A percentile compares a stretch with the other conserved stretches of the same genome.
Conservation (phyloP, 345 rosid genomes). For the Eucalyptus marginata region DNA sequence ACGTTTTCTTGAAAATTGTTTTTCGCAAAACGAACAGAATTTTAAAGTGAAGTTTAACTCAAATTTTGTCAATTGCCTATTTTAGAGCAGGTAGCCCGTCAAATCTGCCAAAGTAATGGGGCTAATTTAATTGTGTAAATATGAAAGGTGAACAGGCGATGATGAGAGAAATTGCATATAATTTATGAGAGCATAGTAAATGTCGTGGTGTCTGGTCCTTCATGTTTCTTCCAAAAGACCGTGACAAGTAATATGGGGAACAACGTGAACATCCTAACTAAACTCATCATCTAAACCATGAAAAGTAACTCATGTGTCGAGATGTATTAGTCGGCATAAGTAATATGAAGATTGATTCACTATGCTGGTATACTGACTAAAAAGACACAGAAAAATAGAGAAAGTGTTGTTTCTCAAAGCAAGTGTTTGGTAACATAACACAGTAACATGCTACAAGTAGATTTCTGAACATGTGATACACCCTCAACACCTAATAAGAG, state of each 20-base stretch:
- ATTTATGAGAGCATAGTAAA: background rate
- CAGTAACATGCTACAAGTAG: background rate
- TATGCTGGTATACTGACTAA: background rate
- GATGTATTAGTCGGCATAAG: background rate
- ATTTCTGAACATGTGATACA: too few relatives aligned
- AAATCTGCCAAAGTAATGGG: background rate
- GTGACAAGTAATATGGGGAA: background rate
- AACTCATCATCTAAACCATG: background rate
- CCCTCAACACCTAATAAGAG: background rate
- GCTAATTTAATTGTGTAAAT: background rate
- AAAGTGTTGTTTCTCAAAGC: background rate
- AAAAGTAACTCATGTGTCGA: background rate
- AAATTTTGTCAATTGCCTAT: background rate
- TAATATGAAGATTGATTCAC: too few relatives aligned
- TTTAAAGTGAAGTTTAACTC: background rate
- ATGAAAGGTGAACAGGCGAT: background rate
- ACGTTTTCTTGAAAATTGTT: too few relatives aligned
- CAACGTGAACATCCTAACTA: background rate
- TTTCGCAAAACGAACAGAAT: rapidly evolving
- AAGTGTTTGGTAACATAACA: background rate
- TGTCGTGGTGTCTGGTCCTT: background rate
- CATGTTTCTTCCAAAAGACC: background rate
- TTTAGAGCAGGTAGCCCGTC: background rate
- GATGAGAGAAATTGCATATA: background rate
- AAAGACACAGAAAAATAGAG: background rate